Percentiles rank a stretch among this genome's conserved stretches.
Conservation (phyloP, 2,329 filamentous ascomycete genomes). For the Calonectria naviculata region DNA sequence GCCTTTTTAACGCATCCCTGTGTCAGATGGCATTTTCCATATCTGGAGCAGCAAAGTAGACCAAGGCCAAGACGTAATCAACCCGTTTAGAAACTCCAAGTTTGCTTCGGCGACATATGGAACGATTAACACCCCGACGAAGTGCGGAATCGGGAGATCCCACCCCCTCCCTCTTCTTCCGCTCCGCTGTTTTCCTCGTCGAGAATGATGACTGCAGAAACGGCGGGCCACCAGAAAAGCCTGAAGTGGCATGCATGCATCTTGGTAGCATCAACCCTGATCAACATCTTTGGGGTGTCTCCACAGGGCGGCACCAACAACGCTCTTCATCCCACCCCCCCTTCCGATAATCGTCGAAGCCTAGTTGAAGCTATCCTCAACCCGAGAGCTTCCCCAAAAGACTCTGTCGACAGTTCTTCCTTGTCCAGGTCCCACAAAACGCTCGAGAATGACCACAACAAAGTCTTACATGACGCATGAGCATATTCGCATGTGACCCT, state of each 20-base stretch:
- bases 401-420: background rate
- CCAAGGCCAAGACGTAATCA: background rate
- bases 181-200: background rate
- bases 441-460: background rate
- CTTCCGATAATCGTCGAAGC: background rate
- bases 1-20: background rate
- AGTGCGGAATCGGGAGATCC: slow-evolving; percentile 21
- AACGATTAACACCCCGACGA: background rate
- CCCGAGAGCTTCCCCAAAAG: background rate
- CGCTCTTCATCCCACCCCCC: background rate
- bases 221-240: background rate
- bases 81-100: background rate
- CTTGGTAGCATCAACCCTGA: slow-evolving; percentile 15
- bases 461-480: slow-evolving; percentile 19
- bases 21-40: background rate
- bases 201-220: slow-evolving; percentile 22
- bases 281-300: background rate
- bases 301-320: background rate
- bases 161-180: slow-evolving; percentile 8
- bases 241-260: slow-evolving; percentile 21
- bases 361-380: background rate
- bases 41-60: background rate
- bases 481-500: slow-evolving; percentile 11
- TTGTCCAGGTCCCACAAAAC: slow-evolving; percentile 4
- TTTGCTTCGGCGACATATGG: slow-evolving; percentile 10